Percentiles rank a stretch among this genome's conserved stretches.
Conservation (phyloP, 345 rosid genomes). For the Linum usitatissimum region DNA sequence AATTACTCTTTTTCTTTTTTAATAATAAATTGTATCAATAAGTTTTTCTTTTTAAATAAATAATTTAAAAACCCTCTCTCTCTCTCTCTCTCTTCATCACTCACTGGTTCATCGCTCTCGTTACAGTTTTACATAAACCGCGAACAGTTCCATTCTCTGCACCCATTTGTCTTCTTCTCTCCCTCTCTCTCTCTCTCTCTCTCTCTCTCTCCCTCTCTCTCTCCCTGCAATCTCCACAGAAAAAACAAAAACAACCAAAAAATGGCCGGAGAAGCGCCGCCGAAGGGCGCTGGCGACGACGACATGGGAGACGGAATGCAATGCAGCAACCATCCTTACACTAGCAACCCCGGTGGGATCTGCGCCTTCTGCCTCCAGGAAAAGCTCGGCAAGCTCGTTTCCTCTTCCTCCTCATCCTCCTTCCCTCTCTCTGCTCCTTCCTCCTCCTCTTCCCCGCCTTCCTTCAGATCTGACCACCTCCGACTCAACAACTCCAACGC, state of each 20-base stretch:
- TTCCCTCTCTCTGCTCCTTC: conserved; percentile 39
- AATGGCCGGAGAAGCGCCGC: conserved; percentile 11
- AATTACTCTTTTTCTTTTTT: no score
- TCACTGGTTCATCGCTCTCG: no score
- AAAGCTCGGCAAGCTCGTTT: conserved; percentile 89
- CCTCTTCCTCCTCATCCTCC: conserved; percentile 70
- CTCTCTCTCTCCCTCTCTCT: no score
- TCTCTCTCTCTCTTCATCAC: no score
- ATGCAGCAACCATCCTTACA: conserved; percentile 65
- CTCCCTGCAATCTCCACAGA: no score
- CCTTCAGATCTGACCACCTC: conserved; percentile 69
- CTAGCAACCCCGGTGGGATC: conserved; percentile 88
- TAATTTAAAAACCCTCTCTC: no score
- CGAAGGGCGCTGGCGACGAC: conserved; percentile 45
- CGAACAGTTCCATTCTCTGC: no score
- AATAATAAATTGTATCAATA: no score
- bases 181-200: no score
- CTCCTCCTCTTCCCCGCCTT: conserved; percentile 53
- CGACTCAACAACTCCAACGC: conserved; percentile 6
- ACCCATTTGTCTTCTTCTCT: no score
- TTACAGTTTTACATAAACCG: no score
- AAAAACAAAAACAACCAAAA: background rate
- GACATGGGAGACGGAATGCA: conserved; percentile 69
- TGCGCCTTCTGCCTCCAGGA: conserved; percentile 98
- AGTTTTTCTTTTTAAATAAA: no score